Base-by-base conservation (phyloP, 768 basidiomycete genomes). In the Rhodotorula paludigena region DNA sequence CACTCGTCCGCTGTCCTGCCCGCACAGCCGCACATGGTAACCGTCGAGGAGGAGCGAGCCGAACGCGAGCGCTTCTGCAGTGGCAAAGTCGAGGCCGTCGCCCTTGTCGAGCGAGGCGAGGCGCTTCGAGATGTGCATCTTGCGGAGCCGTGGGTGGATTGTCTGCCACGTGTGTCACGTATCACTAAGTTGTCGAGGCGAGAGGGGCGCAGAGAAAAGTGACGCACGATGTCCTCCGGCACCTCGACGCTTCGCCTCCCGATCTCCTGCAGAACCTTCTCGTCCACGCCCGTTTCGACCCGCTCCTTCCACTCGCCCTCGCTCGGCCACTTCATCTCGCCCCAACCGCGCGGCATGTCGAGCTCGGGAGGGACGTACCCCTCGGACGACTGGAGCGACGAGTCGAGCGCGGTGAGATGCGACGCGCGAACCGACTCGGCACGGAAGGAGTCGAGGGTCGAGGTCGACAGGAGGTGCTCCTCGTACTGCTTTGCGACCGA, bases 1-100 rank as follows among this genome's bases (percentile, higher is more conserved):
- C 5, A 92, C 92, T 45, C 92, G 78, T 0, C 92, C 92, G 0
- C 92, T 90, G 76, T 94, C 92, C 77, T 96, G 92, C 12, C 92
- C 92, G 3, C 90, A 92, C 39, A 96, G 89, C 23, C 92, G 84
- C 15, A 96, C 83, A 75, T 93, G 88, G 69, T 81, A 85, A 2
- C 90, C 90, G 59, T 90, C 87, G 4, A 84, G 79, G 85, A 94
- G 84, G 41, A 94, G 81, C 3, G 89, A 85, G 0, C 92, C 92
- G 74, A 92, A 90, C 0, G 92, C 92, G 77, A 96, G 78, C 0
- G 90, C 89, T 81, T 96, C 92, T 9, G 90, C 92, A 49, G 89
- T 90, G 1, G 89, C 89, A 83, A 89, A 94, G 76, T 93, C 91
- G 39, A 96, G 78, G 1, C 87, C 88, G n/a, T 80, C 81, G 3